A percentile compares a stretch with the other conserved stretches of the same genome.
Evolutionary conservation across 441 rosid species (phyloP).

Genomic region (Biscutella auriculata): DNA sequence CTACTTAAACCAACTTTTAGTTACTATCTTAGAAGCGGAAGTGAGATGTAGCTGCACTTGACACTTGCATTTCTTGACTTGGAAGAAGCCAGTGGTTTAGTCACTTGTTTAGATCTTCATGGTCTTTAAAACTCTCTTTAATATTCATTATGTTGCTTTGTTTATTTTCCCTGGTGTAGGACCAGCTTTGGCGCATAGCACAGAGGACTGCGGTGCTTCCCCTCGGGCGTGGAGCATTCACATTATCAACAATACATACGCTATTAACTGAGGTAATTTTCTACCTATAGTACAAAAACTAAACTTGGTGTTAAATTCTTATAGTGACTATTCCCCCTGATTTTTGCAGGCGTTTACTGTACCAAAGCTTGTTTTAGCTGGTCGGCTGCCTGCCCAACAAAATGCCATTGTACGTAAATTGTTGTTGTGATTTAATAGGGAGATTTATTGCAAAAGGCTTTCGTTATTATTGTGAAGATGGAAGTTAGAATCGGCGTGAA

Average conservation of each 20-base stretch:
- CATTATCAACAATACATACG: constrained; percentile 86
- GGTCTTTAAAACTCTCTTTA: background rate
- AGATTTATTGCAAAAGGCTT: background rate
- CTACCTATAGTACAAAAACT: background rate
- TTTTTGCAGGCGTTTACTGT: constrained; percentile 78
- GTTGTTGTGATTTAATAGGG: constrained; percentile 4
- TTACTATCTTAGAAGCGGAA: constrained; percentile 3
- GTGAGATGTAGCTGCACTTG: background rate
- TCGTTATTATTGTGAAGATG: background rate
- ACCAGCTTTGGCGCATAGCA: constrained; percentile 94
- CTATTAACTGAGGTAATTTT: constrained; percentile 75
- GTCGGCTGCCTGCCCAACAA: constrained; percentile 98
- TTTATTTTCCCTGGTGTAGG: constrained; percentile 36
- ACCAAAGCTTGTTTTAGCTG: constrained; percentile 97
- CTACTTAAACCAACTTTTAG: background rate
- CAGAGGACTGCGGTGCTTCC: constrained; percentile 99
- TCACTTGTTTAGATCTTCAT: background rate
- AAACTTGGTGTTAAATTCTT: constrained; percentile 10
- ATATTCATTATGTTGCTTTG: background rate
- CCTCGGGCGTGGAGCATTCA: constrained; percentile 95
- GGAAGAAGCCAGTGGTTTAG: background rate
- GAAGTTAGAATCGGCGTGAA: background rate
- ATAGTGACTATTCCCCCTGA: constrained; percentile 18
- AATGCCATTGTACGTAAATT: constrained; percentile 88
- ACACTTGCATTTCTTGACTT: background rate